phyloP scores from a whole-genome alignment of 2,329 filamentous ascomycete genomes.

The Alternaria ethzedia region DNA sequence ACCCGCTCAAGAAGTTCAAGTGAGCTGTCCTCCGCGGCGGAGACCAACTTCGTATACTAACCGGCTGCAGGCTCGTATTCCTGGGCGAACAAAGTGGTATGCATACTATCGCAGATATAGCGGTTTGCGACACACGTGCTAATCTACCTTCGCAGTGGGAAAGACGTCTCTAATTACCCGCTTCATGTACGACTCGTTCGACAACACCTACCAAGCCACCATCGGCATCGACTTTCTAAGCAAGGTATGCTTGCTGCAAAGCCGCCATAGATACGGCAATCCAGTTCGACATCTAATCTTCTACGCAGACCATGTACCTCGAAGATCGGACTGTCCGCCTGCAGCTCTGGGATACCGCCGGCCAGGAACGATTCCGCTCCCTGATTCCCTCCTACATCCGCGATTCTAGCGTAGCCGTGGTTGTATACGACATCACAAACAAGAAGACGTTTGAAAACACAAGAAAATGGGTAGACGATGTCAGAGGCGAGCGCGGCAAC shows the following conservation, averaged over 20 bases:
- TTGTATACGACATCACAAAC: constrained; percentile 98
- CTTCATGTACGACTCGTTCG: constrained; percentile 99
- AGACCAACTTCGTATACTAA: constrained; percentile 29
- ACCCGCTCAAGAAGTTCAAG: constrained; percentile 99
- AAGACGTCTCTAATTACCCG: constrained; percentile 98
- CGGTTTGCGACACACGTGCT: constrained; percentile 10
- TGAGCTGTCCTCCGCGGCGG: constrained; percentile 49
- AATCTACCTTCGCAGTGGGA: constrained; percentile 69
- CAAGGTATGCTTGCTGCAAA: constrained; percentile 67
- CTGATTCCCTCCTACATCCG: constrained; percentile 98
- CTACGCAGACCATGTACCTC: constrained; percentile 89
- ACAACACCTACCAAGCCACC: constrained; percentile 99
- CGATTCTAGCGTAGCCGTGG: constrained; percentile 95
- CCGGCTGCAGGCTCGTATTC: constrained; percentile 79
- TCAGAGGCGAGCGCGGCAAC: constrained; percentile 93
- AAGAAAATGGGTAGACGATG: constrained; percentile 99
- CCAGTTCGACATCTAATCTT: constrained; percentile 9
- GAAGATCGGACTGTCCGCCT: constrained; percentile 97
- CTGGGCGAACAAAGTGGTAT: constrained; percentile 98
- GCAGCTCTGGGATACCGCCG: constrained; percentile 98
- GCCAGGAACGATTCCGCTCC: constrained; percentile 95
- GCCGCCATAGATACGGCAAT: too few relatives aligned
- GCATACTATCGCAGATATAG: constrained; percentile 37
- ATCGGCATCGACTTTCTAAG: constrained; percentile 99
- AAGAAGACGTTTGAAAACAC: constrained; percentile 98